A percentile compares a stretch with the other conserved stretches of the same genome.
These are phyloP conservation scores for Reutealis trisperma DNA, from an alignment of 345 rosid genomes.

Conservation along the genomic window DNA sequence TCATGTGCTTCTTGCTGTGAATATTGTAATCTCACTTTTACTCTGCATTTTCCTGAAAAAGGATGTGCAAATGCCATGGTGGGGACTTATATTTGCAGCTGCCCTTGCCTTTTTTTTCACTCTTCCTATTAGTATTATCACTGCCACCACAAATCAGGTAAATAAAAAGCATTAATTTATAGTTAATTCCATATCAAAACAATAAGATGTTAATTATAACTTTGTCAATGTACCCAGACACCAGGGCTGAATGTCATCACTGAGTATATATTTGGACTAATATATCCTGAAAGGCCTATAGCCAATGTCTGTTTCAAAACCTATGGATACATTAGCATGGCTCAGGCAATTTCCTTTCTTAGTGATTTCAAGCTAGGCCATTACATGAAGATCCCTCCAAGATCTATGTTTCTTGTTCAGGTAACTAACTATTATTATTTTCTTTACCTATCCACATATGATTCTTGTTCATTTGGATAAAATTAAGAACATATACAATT, in stretches of 20 bases:
- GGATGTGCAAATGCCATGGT: constrained; percentile 55
- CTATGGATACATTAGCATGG: constrained; percentile 25
- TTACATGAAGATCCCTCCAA: constrained; percentile 31
- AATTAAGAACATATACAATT: too few relatives aligned
- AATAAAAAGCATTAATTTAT: background rate
- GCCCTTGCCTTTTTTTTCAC: constrained; percentile 47
- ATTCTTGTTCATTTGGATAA: too few relatives aligned
- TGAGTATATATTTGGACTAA: constrained; percentile 15
- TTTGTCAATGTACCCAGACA: constrained; percentile 9
- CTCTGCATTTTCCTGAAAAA: constrained; percentile 37
- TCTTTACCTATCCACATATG: too few relatives aligned
- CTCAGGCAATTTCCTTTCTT: constrained; percentile 25
- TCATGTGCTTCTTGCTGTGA: constrained; percentile 31
- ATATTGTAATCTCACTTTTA: constrained; percentile 28
- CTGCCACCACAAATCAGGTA: constrained; percentile 57
- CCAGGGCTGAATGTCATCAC: constrained; percentile 26
- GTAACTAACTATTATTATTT: background rate
- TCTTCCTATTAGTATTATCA: constrained; percentile 48
- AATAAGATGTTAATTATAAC: background rate
- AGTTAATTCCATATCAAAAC: background rate
- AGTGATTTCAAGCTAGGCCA: constrained; percentile 28
- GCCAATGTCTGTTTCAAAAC: constrained; percentile 25
- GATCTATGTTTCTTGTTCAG: constrained; percentile 23
- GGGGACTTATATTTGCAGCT: constrained; percentile 49
- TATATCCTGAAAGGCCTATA: constrained; percentile 24